Evolutionary conservation across 2,329 filamentous ascomycete species (phyloP).

Genomic region (Claviceps purpurea): DNA sequence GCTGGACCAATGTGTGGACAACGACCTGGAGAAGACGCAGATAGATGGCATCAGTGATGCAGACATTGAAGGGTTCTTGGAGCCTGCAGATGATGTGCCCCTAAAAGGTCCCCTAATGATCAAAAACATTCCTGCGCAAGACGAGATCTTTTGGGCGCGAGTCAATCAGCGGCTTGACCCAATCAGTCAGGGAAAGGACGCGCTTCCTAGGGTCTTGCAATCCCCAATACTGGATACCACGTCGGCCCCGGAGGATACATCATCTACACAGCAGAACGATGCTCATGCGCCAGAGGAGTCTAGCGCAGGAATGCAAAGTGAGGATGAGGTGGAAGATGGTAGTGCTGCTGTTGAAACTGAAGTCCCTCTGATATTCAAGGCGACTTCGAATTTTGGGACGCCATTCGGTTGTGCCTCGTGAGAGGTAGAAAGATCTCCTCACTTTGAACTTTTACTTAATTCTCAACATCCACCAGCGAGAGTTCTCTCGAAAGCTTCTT

Average conservation of each 20-base stretch:
- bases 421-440: not conserved
- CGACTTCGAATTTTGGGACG: constrained; percentile 33
- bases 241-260: not conserved
- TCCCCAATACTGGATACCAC: constrained; percentile 4
- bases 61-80: constrained; percentile 17
- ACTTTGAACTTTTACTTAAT: not conserved
- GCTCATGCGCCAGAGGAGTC: constrained; percentile 12
- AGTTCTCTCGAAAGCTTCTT: not conserved
- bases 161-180: constrained; percentile 39
- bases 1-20: not conserved
- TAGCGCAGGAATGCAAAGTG: constrained; percentile 6
- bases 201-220: constrained; percentile 30
- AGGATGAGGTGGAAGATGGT: constrained; percentile 13
- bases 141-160: constrained; percentile 38
- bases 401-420: constrained; percentile 24
- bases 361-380: constrained; percentile 32
- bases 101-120: constrained; percentile 41
- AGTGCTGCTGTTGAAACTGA: constrained; percentile 23
- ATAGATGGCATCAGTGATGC: not conserved
- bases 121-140: constrained; percentile 40
- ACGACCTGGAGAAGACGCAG: not conserved
- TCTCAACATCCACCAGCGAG: too few species aligned
- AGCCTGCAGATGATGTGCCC: constrained; percentile 29
- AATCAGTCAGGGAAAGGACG: constrained; percentile 31
- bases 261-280: constrained; percentile 1